Percentiles rank a stretch among this genome's conserved stretches.
Evolutionary conservation across 2,329 filamentous ascomycete genomes (phyloP).

Genomic region (Coniella vitis): DNA sequence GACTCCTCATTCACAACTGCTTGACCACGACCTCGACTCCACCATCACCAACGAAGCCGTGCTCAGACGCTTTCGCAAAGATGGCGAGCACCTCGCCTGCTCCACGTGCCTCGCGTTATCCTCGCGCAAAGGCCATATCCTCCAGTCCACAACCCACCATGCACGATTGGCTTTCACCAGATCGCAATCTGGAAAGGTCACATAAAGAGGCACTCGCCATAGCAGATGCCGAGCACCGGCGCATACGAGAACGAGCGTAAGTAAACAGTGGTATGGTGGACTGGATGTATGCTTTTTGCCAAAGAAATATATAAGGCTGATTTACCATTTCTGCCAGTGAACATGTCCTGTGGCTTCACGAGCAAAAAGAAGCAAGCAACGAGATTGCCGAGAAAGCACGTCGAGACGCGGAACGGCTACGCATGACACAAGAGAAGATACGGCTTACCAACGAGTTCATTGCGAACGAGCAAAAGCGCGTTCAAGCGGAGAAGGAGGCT

Average conservation of each 20-base stretch:
- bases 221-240: conserved; percentile 11
- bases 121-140: conserved; percentile 8
- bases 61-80: neutral
- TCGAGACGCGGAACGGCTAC: conserved; percentile 19
- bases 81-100: conserved; percentile 14
- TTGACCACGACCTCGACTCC: neutral
- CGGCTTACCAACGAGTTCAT: conserved; percentile 21
- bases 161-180: conserved; percentile 14
- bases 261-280: neutral
- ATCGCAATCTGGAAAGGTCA: conserved; percentile 12
- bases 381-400: conserved; percentile 22
- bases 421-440: conserved; percentile 4
- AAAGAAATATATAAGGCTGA: neutral
- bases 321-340: conserved; percentile 19
- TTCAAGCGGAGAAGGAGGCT: conserved; percentile 11
- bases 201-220: conserved; percentile 14
- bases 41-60: neutral
- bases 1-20: too few relatives aligned
- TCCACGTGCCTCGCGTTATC: conserved; percentile 13
- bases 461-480: conserved; percentile 22
- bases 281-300: neutral
- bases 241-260: conserved; percentile 14
- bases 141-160: conserved; percentile 8
- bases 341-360: conserved; percentile 23
- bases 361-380: conserved; percentile 22